These are phyloP conservation scores for Clathrus columnatus DNA, from an alignment of 768 basidiomycete genomes.

Conservation along the genomic window DNA sequence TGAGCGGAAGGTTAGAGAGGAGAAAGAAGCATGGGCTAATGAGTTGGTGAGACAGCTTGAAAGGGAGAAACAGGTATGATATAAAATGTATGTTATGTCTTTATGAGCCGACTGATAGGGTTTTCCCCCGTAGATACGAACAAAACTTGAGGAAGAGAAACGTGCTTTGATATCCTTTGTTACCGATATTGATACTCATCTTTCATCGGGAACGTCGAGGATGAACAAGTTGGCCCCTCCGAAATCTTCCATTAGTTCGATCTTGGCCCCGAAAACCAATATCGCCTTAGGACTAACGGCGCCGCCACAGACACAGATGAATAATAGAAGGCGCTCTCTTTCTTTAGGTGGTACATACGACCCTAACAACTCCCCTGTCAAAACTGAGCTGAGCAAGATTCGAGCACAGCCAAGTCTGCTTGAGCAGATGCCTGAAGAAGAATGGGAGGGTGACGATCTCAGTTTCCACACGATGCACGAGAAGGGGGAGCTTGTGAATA, in stretches of 20 bases:
- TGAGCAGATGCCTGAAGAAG: constrained; percentile 53
- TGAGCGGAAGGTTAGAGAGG: constrained; percentile 52
- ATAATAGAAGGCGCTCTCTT: constrained; percentile 1
- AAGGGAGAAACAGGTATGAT: constrained; percentile 61
- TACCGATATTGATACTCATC: constrained; percentile 54
- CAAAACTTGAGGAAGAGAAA: constrained; percentile 68
- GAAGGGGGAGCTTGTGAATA: constrained; percentile 21
- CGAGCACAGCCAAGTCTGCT: constrained; percentile 39
- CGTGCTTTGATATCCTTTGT: constrained; percentile 74
- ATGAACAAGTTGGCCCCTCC: constrained; percentile 5
- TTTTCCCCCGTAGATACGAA: constrained; percentile 33
- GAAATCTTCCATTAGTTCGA: not conserved
- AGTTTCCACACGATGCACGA: constrained; percentile 30
- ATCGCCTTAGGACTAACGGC: constrained; percentile 40
- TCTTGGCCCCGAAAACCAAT: not conserved
- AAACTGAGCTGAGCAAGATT: constrained; percentile 29
- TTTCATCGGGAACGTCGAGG: constrained; percentile 37
- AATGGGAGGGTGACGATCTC: constrained; percentile 45
- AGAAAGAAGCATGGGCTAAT: constrained; percentile 63
- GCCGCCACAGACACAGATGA: constrained; percentile 7
- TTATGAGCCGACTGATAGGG: not conserved
- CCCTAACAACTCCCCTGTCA: constrained; percentile 43
- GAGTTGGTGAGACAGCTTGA: constrained; percentile 71
- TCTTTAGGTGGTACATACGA: constrained; percentile 20
- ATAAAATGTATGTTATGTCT: constrained; percentile 2